Base-by-base conservation (phyloP, 495 filamentous ascomycete genomes). In the Terfezia claveryi region DNA sequence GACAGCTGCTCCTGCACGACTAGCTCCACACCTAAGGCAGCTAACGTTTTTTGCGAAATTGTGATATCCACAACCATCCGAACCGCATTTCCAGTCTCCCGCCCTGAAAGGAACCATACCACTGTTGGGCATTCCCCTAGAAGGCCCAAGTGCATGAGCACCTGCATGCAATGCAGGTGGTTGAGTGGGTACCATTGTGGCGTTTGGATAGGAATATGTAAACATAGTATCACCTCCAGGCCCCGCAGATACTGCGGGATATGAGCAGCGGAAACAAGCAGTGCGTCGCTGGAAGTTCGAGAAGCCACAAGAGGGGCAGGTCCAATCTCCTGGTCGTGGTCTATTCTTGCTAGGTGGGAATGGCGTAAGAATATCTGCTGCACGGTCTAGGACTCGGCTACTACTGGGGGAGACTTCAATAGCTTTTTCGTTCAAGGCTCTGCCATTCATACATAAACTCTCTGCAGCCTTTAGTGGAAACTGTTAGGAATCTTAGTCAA, bases 11-110 rank as follows among this genome's bases (percentile, higher is more conserved):
- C 82, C 82, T 53, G 87, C 87, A 61, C 91, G 85, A 66, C 87
- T 91, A 23, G 87, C 92, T 63, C 91, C 91, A 63, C 91, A 98
- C 54, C 91, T 84, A 54, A 98, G 76, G 68, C 91, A 98, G 67
- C 84, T 91, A 59, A 95, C 89, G 65, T 98, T 98, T 76, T 98
- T 98, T 49, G 91, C 91, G 64, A 98, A 98, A 69, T 98, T 98
- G 70, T 98, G 91, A 63, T 98, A 98, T 37, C 84, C 86, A 67
- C 91, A 98, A n/a, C 87, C 87, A 64, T 95, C 89, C 38, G 87
- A 88, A 50, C 91, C 91, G 67, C 91, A 98, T 66, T 94, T 95
- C 91, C 91, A 98, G 67, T 98, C 91, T 60, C 91, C 91, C 49
- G 91, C 91, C 58, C 91, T 82, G 80, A 96, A 98, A 20, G 91